phyloP scores from a whole-genome alignment of 306 rosid genomes.

The Prunus armeniaca region DNA sequence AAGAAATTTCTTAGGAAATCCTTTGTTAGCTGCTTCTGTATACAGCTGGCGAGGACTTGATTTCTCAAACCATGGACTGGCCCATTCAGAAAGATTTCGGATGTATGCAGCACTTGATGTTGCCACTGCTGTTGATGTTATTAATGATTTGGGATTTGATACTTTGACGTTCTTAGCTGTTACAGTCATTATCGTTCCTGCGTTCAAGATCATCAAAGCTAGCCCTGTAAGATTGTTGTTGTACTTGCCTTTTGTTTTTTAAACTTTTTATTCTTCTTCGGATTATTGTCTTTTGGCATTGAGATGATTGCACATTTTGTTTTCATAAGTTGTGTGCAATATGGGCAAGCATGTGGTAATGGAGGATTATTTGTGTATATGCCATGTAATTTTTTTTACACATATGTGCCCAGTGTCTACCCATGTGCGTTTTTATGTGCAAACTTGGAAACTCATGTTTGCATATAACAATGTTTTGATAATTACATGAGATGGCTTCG shows the following conservation, averaged over 20 bases:
- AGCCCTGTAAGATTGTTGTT: constrained; percentile 51
- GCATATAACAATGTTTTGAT: neutral
- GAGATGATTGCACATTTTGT: neutral
- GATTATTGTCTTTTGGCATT: neutral
- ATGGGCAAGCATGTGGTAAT: neutral
- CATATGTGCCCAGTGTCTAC: neutral
- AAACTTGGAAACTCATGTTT: neutral
- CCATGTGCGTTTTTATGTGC: neutral
- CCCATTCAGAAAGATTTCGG: constrained; percentile 35
- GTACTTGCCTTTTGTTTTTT: neutral
- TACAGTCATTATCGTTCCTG: constrained; percentile 79
- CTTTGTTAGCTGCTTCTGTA: constrained; percentile 24
- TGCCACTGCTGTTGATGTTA: constrained; percentile 69
- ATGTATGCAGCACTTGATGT: constrained; percentile 63
- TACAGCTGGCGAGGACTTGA: constrained; percentile 31
- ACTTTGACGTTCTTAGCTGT: constrained; percentile 83
- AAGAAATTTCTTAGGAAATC: constrained; percentile 25
- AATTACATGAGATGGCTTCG: neutral
- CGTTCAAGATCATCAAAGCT: constrained; percentile 74
- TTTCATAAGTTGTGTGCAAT: neutral
- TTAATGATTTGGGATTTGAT: constrained; percentile 90
- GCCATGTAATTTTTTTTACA: neutral
- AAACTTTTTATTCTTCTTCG: neutral
- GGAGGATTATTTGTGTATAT: neutral
- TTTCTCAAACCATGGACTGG: constrained; percentile 34